Evolutionary conservation across 202 grass and related monocot genomes (phyloP).

Genomic region (Cymbopogon flexuosus): DNA sequence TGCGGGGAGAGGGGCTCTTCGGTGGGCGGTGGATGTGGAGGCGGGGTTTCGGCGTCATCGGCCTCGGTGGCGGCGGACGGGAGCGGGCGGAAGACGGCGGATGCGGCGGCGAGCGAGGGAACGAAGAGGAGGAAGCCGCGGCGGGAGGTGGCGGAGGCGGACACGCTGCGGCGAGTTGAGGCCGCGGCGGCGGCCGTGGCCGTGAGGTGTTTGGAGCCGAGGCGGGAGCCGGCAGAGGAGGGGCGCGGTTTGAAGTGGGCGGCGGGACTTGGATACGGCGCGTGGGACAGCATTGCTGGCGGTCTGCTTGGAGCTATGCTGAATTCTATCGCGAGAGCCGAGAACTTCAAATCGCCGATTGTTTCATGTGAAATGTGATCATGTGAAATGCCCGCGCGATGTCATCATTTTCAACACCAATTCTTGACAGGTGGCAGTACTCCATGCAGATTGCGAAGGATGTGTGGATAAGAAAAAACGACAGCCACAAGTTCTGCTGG

Average conservation of each 20-base stretch:
- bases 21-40: background rate
- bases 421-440: background rate
- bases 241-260: conserved; percentile 27
- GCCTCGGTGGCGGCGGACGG: conserved; percentile 14
- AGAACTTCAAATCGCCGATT: background rate
- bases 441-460: background rate
- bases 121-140: conserved; percentile 48
- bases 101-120: conserved; percentile 62
- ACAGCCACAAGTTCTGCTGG: conserved; percentile 26
- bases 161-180: conserved; percentile 14
- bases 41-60: conserved; percentile 20
- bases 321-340: background rate
- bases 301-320: background rate
- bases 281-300: conserved; percentile 28
- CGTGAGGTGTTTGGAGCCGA: conserved; percentile 5
- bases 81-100: conserved; percentile 34
- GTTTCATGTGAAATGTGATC: background rate
- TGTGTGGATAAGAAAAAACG: conserved; percentile 31
- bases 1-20: background rate
- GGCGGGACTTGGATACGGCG: background rate
- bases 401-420: background rate
- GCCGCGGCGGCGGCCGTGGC: background rate
- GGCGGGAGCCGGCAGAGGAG: conserved; percentile 28
- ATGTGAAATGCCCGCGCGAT: background rate
- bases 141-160: conserved; percentile 35